Percentiles rank a stretch among this genome's conserved stretches.
phyloP scores from a whole-genome alignment of 768 basidiomycete species.

The Boletus pseudopeckii region DNA sequence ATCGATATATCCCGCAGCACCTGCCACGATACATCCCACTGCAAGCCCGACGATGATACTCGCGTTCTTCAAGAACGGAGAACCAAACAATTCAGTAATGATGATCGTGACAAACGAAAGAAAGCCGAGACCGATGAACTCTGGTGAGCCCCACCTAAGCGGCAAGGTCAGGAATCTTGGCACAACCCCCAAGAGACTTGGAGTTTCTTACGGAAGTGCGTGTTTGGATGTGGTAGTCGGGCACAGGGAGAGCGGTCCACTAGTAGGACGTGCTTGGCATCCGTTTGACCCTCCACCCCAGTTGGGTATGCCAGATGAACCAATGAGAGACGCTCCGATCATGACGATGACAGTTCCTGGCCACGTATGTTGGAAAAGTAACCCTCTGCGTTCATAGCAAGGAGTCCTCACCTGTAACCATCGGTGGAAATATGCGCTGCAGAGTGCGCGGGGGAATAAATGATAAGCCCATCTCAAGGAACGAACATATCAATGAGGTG shows the following conservation, averaged over 20 bases:
- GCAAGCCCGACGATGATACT: constrained; percentile 72
- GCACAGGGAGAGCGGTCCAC: constrained; percentile 68
- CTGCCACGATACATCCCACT: constrained; percentile 79
- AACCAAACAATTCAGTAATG: constrained; percentile 77
- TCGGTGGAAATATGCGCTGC: constrained; percentile 71
- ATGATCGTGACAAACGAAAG: constrained; percentile 75
- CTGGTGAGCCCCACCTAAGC: constrained; percentile 69
- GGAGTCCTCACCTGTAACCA: constrained; percentile 58
- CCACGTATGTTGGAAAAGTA: neutral
- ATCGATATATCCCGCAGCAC: constrained; percentile 75
- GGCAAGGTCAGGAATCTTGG: neutral
- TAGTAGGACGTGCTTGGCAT: constrained; percentile 57
- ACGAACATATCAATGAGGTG: constrained; percentile 72
- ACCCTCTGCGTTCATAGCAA: neutral
- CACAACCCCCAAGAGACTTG: neutral
- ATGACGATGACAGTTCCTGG: constrained; percentile 73
- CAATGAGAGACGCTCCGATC: constrained; percentile 77
- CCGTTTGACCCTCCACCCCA: constrained; percentile 85
- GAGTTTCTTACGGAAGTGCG: constrained; percentile 53
- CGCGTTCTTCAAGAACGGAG: constrained; percentile 80
- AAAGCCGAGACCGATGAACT: constrained; percentile 87
- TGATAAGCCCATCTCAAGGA: constrained; percentile 76
- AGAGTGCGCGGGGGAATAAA: constrained; percentile 66
- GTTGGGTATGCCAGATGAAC: constrained; percentile 67
- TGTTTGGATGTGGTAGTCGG: constrained; percentile 68